Conservation (phyloP, 768 basidiomycete species). For the Boletus insuetus region DNA sequence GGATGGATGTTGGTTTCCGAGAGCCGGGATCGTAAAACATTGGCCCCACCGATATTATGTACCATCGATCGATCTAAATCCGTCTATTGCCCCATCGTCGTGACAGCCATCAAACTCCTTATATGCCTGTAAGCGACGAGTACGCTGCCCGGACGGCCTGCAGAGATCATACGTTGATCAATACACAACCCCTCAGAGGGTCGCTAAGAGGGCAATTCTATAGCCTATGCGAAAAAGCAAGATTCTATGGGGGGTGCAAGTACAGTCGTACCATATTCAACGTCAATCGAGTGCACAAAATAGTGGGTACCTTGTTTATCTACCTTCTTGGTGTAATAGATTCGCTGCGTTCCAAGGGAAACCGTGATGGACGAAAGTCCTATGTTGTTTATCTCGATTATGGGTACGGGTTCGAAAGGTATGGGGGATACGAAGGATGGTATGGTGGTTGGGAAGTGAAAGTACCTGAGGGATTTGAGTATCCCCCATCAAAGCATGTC, state of each 20-base stretch:
- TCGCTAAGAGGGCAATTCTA: background rate
- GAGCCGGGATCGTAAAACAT: too few relatives aligned
- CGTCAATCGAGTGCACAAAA: constrained; percentile 7
- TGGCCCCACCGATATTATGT: too few relatives aligned
- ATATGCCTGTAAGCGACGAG: constrained; percentile 18
- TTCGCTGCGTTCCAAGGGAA: background rate
- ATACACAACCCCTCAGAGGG: constrained; percentile 9
- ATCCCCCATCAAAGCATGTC: background rate
- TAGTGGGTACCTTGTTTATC: constrained; percentile 1
- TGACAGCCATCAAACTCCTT: background rate
- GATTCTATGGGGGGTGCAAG: constrained; percentile 5
- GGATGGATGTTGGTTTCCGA: too few relatives aligned
- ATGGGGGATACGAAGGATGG: constrained; percentile 11
- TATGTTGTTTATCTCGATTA: constrained; percentile 10
- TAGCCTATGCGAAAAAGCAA: constrained; percentile 8
- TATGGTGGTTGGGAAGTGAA: constrained; percentile 8
- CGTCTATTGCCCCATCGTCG: background rate
- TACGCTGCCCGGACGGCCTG: constrained; percentile 20
- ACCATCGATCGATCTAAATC: background rate
- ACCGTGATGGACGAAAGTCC: background rate
- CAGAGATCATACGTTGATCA: constrained; percentile 10
- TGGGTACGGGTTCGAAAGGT: constrained; percentile 14
- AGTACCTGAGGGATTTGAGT: background rate
- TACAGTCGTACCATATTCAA: constrained; percentile 23
- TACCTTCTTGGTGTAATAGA: too few relatives aligned